These are phyloP conservation scores for Takakia lepidozioides DNA, from an alignment of 225 moss, liverwort and hornwort species.

Conservation along the genomic window DNA sequence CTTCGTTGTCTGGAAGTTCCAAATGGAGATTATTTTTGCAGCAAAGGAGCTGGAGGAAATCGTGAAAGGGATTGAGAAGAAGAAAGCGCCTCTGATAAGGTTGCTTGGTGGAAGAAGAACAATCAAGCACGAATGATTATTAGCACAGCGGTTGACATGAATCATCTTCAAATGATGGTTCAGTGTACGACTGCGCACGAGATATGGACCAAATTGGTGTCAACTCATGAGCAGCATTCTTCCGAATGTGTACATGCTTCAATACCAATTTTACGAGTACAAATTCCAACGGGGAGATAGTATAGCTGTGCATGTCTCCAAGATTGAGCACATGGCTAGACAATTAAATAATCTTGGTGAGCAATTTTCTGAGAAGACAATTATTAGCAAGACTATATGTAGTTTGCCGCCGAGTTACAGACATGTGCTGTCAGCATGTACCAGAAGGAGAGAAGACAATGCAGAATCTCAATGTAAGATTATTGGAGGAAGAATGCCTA, in stretches of 20 bases:
- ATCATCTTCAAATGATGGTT: background rate
- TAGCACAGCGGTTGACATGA: conserved; percentile 1
- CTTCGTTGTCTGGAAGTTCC: too few species aligned
- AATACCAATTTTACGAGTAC: background rate
- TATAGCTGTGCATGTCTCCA: background rate
- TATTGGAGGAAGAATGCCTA: conserved; percentile 1
- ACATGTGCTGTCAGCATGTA: too few species aligned
- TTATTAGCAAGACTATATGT: background rate
- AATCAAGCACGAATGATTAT: background rate
- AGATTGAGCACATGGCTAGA: background rate
- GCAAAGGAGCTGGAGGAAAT: too few species aligned
- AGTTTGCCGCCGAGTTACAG: too few species aligned
- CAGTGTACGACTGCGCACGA: background rate
- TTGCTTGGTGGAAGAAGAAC: background rate
- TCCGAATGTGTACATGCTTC: too few species aligned
- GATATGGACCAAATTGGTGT: background rate
- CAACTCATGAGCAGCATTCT: background rate
- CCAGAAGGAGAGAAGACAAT: background rate
- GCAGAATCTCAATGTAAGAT: background rate
- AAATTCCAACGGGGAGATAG: background rate
- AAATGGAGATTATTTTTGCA: too few species aligned
- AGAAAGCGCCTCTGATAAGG: too few species aligned
- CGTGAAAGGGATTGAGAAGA: too few species aligned
- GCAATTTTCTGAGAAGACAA: background rate
- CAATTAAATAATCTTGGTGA: background rate